A percentile compares a stretch with the other conserved stretches of the same genome.
phyloP scores from a whole-genome alignment of 371 early-diverging fungal genomes.

The Parasitella parasitica region DNA sequence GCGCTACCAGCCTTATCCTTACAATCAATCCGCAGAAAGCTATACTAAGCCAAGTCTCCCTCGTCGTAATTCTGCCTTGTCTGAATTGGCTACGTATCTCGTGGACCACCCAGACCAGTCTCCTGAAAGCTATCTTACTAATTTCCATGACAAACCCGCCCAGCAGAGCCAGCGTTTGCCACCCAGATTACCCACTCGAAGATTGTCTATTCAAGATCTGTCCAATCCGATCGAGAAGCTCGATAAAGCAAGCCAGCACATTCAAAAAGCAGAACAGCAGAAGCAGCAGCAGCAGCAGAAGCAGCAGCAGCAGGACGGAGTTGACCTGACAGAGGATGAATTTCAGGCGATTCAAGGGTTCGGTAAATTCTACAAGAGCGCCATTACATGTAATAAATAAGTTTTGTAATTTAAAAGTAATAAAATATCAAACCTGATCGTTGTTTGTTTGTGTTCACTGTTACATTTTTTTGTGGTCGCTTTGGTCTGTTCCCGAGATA shows the following conservation, averaged over 20 bases:
- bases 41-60: neutral
- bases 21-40: neutral
- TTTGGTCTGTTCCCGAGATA: no score
- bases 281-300: neutral
- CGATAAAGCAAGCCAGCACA: neutral
- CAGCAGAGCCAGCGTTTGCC: neutral
- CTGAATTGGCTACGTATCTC: constrained; percentile 38
- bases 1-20: constrained; percentile 31
- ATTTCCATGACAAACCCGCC: neutral
- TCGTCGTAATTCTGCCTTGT: constrained; percentile 21
- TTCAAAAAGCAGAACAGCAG: neutral
- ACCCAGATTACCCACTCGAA: constrained; percentile 16
- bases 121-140: constrained; percentile 35
- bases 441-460: neutral
- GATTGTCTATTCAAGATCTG: constrained; percentile 41
- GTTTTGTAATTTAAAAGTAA: neutral
- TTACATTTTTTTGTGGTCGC: neutral
- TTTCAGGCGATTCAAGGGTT: constrained; percentile 47
- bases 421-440: neutral
- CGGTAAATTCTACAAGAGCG: constrained; percentile 23
- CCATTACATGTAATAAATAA: constrained; percentile 19
- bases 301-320: constrained; percentile 17
- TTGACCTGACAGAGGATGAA: constrained; percentile 43
- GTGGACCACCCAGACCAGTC: constrained; percentile 35
- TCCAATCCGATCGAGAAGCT: constrained; percentile 41